Percentiles rank a stretch among this genome's conserved stretches.
phyloP scores from a whole-genome alignment of 2,329 filamentous ascomycete genomes.

The Gaeumannomyces tritici region DNA sequence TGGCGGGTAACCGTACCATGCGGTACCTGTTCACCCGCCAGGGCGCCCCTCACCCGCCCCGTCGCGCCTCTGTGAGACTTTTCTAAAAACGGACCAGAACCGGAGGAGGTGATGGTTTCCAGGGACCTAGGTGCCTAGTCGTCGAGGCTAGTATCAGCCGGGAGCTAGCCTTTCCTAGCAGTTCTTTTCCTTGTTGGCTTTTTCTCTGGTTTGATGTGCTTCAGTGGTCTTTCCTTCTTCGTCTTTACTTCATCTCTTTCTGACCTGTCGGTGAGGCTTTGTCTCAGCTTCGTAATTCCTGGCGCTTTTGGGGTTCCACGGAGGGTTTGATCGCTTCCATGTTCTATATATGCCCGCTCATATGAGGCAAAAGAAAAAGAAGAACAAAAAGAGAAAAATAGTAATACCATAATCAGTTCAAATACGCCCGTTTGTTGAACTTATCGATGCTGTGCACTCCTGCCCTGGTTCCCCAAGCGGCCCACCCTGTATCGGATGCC shows the following conservation, averaged over 20 bases:
- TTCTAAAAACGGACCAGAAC: too few relatives aligned
- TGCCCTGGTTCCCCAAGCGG: neutral
- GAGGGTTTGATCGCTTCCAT: neutral
- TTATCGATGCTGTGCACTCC: neutral
- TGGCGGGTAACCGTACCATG: neutral
- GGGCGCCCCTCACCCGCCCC: neutral
- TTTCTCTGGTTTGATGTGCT: neutral
- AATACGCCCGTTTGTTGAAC: too few relatives aligned
- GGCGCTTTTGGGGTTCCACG: neutral
- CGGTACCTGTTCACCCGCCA: neutral
- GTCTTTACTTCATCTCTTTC: neutral
- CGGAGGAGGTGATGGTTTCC: too few relatives aligned
- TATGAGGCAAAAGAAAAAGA: too few relatives aligned
- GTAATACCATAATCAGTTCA: too few relatives aligned
- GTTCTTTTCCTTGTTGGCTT: neutral
- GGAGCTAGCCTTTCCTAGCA: too few relatives aligned
- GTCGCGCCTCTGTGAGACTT: neutral
- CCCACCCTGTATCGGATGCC: too few relatives aligned
- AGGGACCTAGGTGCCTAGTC: too few relatives aligned
- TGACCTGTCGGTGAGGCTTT: neutral
- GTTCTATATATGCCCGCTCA: neutral
- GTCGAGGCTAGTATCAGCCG: neutral
- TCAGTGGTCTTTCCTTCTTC: neutral
- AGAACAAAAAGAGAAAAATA: too few relatives aligned
- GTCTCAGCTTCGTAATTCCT: neutral